A percentile compares a stretch with the other conserved stretches of the same genome.
Conservation (phyloP, 495 filamentous ascomycete genomes). For the Lasiosphaeria hispida region DNA sequence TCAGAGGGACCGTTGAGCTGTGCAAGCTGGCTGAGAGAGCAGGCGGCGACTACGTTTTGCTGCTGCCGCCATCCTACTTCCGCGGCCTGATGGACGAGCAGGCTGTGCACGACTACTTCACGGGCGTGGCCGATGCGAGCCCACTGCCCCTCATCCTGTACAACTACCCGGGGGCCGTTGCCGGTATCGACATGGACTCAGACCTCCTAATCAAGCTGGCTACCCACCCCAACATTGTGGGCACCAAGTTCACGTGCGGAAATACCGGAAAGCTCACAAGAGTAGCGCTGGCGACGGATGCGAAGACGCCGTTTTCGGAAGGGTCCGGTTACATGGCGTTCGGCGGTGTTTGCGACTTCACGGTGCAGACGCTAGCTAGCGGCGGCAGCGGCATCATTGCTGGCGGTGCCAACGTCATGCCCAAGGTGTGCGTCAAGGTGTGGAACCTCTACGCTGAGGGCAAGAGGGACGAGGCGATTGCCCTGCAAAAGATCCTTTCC, state of each 20-base stretch:
- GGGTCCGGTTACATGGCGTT: constrained; percentile 80
- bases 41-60: constrained; percentile 74
- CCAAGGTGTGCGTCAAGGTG: constrained; percentile 77
- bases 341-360: constrained; percentile 86
- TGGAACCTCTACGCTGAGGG: constrained; percentile 75
- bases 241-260: constrained; percentile 89
- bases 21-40: constrained; percentile 65
- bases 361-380: constrained; percentile 73
- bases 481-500: constrained; percentile 67
- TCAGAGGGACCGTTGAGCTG: constrained; percentile 71
- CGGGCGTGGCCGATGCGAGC: constrained; percentile 67
- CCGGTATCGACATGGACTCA: constrained; percentile 90
- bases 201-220: constrained; percentile 81
- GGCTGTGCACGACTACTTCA: constrained; percentile 74
- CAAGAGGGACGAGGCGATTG: constrained; percentile 68
- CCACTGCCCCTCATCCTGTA: constrained; percentile 81
- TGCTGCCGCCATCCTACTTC: constrained; percentile 84
- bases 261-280: constrained; percentile 87
- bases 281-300: constrained; percentile 73
- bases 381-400: constrained; percentile 84
- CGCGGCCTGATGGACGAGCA: constrained; percentile 74
- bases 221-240: constrained; percentile 77
- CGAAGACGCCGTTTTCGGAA: constrained; percentile 62
- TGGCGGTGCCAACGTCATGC: constrained; percentile 82
- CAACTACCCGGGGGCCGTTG: constrained; percentile 88